Evolutionary conservation across 2,329 filamentous ascomycete species (phyloP).

Genomic region (Diaporthe destruens): DNA sequence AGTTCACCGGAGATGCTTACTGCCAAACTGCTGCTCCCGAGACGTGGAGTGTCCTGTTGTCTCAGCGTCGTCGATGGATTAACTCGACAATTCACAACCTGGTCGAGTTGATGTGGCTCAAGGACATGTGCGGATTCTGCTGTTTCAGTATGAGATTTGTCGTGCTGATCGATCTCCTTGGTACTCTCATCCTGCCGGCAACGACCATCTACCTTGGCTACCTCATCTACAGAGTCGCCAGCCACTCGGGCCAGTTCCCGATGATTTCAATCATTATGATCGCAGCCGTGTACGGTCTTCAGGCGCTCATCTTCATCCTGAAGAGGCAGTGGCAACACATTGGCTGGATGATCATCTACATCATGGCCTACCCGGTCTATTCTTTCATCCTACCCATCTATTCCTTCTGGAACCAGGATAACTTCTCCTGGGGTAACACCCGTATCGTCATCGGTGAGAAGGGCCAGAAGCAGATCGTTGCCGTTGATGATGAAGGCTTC

Average conservation of each 20-base stretch:
- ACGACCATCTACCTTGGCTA: slow-evolving; percentile 90
- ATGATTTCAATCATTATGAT: slow-evolving; percentile 90
- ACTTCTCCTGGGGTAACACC: slow-evolving; percentile 99
- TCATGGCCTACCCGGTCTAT: slow-evolving; percentile 95
- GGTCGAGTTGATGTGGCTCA: slow-evolving; percentile 87
- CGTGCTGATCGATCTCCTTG: slow-evolving; percentile 92
- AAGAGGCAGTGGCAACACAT: slow-evolving; percentile 99
- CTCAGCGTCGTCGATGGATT: slow-evolving; percentile 99
- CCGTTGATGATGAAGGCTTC: slow-evolving; percentile 85
- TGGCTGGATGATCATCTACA: slow-evolving; percentile 99
- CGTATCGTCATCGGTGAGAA: slow-evolving; percentile 97
- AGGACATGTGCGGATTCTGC: slow-evolving; percentile 98
- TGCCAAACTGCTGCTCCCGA: slow-evolving; percentile 95
- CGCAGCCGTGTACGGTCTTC: slow-evolving; percentile 92
- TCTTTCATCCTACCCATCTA: slow-evolving; percentile 92
- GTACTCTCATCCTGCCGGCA: slow-evolving; percentile 91
- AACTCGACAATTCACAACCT: slow-evolving; percentile 99
- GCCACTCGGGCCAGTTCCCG: slow-evolving; percentile 80
- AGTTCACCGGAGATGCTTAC: slow-evolving; percentile 93
- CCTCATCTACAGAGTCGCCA: slow-evolving; percentile 83
- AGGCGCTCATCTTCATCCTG: slow-evolving; percentile 95
- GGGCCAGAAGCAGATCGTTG: slow-evolving; percentile 89
- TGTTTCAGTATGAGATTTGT: slow-evolving; percentile 98
- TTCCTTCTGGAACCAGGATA: slow-evolving; percentile 99
- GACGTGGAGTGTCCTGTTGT: slow-evolving; percentile 92